Evolutionary conservation across 129 eudicot species (phyloP).

Genomic region (Flaveria sonorensis): DNA sequence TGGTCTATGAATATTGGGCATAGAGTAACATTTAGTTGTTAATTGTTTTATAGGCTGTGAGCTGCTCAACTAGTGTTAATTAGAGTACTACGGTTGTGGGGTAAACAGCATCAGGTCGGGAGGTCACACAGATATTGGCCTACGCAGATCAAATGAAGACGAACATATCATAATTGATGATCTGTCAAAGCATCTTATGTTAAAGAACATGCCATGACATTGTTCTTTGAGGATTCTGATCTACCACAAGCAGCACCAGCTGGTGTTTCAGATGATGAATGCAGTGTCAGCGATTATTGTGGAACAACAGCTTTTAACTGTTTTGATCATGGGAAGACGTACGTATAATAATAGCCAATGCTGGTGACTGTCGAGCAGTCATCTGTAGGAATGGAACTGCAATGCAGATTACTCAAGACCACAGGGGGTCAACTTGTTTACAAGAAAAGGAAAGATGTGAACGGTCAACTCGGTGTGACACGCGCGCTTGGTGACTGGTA

Average conservation of each 20-base stretch:
- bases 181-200: conserved; percentile 54
- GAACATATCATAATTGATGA: conserved; percentile 74
- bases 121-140: conserved; percentile 80
- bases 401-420: conserved; percentile 71
- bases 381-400: conserved; percentile 78
- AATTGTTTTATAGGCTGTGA: conserved; percentile 21
- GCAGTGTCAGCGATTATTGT: conserved; percentile 50
- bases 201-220: conserved; percentile 56
- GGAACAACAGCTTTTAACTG: conserved; percentile 90
- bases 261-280: conserved; percentile 37
- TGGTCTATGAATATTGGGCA: no score
- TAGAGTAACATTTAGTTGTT: not conserved
- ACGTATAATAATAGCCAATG: conserved; percentile 71
- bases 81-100: conserved; percentile 34
- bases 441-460: conserved; percentile 61
- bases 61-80: conserved; percentile 46
- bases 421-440: conserved; percentile 50
- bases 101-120: conserved; percentile 64
- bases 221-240: conserved; percentile 64
- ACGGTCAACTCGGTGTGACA: conserved; percentile 80
- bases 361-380: conserved; percentile 93
- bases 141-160: conserved; percentile 72
- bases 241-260: conserved; percentile 51
- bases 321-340: conserved; percentile 61
- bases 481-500: conserved; percentile 89